Conservation (phyloP, 1,284 basidiomycete genomes). For the Ceratorhiza oryzae-sativae region DNA sequence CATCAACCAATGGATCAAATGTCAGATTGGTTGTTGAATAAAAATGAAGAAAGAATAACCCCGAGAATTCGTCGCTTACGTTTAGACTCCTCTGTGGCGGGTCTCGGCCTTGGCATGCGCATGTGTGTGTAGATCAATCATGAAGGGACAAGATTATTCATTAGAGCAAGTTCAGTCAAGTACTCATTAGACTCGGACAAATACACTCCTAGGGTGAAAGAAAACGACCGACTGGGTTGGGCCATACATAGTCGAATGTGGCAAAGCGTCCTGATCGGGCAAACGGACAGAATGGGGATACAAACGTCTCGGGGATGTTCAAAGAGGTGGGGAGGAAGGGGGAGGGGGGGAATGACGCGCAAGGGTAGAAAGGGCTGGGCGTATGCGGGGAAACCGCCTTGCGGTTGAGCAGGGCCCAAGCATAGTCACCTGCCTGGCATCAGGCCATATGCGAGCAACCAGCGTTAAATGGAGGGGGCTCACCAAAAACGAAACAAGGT, state of each 20-base stretch:
- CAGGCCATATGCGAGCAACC: neutral
- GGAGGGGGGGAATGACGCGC: neutral
- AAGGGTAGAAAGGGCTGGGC: neutral
- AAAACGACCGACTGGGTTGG: conserved; percentile 18
- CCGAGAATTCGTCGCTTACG: conserved; percentile 20
- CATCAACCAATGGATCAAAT: conserved; percentile 17
- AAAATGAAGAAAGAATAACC: neutral
- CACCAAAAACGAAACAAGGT: conserved; percentile 18
- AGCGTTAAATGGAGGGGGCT: neutral
- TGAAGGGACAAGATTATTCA: neutral
- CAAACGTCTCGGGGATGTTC: neutral
- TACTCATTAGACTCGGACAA: conserved; percentile 18
- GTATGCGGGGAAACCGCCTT: conserved; percentile 13
- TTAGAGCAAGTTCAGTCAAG: conserved; percentile 14
- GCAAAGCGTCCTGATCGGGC: neutral
- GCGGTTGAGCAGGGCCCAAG: neutral
- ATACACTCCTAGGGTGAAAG: conserved; percentile 26
- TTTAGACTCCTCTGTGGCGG: neutral
- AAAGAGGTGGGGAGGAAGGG: neutral
- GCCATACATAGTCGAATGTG: neutral
- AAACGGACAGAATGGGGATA: conserved; percentile 2
- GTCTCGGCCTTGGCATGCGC: neutral
- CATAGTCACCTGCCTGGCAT: conserved; percentile 13
- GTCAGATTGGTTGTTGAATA: neutral
- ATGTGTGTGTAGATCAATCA: neutral